phyloP scores from a whole-genome alignment of 169 alveolate genomes.

The Nephromyces sp. region DNA sequence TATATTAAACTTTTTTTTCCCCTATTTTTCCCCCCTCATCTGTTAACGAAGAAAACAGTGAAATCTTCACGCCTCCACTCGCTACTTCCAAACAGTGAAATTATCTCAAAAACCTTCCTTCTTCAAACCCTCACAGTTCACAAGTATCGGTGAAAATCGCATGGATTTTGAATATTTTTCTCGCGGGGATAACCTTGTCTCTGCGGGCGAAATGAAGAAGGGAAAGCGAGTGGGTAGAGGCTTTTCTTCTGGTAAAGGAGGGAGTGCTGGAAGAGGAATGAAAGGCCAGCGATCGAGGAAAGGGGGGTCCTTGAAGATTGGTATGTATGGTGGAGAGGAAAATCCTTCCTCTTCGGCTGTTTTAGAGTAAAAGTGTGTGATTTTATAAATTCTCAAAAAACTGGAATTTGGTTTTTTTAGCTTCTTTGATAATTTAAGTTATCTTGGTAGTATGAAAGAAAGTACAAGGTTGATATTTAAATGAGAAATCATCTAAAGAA shows the following conservation, averaged over 20 bases:
- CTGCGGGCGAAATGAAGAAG: background rate
- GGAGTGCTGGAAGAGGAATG: conserved; percentile 20
- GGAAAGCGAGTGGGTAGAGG: conserved; percentile 21
- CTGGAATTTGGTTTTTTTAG: background rate
- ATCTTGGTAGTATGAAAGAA: background rate
- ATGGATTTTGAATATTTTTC: conserved; percentile 4
- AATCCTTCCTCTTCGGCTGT: background rate
- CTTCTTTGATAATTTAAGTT: background rate
- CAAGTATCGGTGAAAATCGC: conserved; percentile 6
- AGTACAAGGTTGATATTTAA: background rate
- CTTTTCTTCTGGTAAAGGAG: conserved; percentile 20
- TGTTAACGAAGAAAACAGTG: too few species aligned
- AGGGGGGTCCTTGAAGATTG: conserved; percentile 16
- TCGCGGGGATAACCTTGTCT: conserved; percentile 5
- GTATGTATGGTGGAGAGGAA: background rate
- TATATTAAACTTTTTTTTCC: too few species aligned
- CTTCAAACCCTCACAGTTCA: too few species aligned
- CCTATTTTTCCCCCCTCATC: too few species aligned
- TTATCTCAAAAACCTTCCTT: too few species aligned
- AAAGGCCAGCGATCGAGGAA: conserved; percentile 24
- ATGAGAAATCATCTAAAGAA: background rate
- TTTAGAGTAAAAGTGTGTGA: background rate
- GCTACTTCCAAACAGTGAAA: too few species aligned
- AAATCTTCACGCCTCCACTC: too few species aligned
- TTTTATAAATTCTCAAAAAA: background rate